Conservation (phyloP, 371 early-diverging fungal species). For the Actinomortierella ambigua region DNA sequence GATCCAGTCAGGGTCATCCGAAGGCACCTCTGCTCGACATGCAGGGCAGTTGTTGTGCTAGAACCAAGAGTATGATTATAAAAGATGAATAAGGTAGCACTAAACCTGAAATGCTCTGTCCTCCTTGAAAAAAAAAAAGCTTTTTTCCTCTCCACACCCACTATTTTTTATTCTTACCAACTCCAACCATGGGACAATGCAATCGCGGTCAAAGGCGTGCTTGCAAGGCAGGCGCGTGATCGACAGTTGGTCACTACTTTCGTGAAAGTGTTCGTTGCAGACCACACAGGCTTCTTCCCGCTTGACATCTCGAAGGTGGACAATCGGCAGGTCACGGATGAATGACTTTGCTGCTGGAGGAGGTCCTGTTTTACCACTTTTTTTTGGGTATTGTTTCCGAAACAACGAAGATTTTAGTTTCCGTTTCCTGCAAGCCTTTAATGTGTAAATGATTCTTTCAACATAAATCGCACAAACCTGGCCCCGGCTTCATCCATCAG, state of each 20-base stretch:
- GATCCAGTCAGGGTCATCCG: slow-evolving; percentile 70
- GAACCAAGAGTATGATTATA: not conserved
- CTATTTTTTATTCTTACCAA: no score
- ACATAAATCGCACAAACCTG: slow-evolving; percentile 22
- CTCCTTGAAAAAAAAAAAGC: no score
- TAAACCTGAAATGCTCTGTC: no score
- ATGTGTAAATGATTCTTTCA: not conserved
- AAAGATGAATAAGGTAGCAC: not conserved
- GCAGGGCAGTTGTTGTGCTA: slow-evolving; percentile 78
- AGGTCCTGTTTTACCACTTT: slow-evolving; percentile 50
- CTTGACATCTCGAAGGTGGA: slow-evolving; percentile 37
- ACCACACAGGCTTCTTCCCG: slow-evolving; percentile 61
- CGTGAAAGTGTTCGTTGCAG: slow-evolving; percentile 65
- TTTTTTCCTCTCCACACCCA: no score
- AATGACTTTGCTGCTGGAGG: slow-evolving; percentile 71
- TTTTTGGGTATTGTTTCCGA: not conserved
- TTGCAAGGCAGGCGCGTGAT: slow-evolving; percentile 68
- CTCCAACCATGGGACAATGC: slow-evolving; percentile 69
- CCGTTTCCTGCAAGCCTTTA: not conserved
- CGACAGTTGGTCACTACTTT: slow-evolving; percentile 37
- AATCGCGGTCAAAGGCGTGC: slow-evolving; percentile 70
- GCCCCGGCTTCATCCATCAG: slow-evolving; percentile 66
- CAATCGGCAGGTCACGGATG: slow-evolving; percentile 53
- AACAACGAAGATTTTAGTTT: not conserved
- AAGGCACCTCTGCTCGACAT: slow-evolving; percentile 69